Conservation (phyloP, 1,139 yeast species). For the Kurtzmaniella quercitrusa region DNA sequence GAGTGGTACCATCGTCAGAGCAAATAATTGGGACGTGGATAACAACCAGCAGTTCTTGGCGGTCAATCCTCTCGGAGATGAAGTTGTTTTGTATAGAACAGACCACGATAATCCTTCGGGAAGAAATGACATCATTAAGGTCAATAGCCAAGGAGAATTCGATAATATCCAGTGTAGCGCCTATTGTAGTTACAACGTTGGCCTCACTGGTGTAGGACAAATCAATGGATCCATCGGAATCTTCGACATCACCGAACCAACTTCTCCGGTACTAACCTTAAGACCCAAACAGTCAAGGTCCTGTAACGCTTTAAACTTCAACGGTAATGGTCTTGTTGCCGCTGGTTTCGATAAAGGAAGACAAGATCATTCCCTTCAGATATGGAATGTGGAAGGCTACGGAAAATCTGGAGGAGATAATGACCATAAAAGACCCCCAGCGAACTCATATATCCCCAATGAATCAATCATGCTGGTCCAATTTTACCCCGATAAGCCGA, state of each 20-base stretch:
- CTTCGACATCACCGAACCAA: conserved; percentile 48
- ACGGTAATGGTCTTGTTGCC: conserved; percentile 60
- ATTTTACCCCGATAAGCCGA: conserved; percentile 60
- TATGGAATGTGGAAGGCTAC: conserved; percentile 76
- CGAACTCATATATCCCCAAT: conserved; percentile 60
- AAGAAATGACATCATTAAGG: conserved; percentile 39
- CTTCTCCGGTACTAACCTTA: conserved; percentile 41
- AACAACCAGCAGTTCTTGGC: conserved; percentile 57
- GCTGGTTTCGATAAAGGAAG: conserved; percentile 79
- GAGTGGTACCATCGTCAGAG: conserved; percentile 55
- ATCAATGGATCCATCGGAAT: conserved; percentile 64
- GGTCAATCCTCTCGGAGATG: conserved; percentile 67
- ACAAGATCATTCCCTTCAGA: conserved; percentile 70
- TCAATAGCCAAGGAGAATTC: conserved; percentile 58
- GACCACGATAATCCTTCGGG: conserved; percentile 35
- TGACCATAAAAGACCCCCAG: conserved; percentile 50
- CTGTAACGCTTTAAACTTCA: conserved; percentile 72
- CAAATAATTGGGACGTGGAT: conserved; percentile 56
- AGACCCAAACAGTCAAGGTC: conserved; percentile 69
- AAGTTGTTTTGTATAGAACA: conserved; percentile 57
- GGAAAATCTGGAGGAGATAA: conserved; percentile 35
- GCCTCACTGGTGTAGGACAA: conserved; percentile 71
- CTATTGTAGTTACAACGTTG: conserved; percentile 53
- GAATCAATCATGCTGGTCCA: conserved; percentile 69
- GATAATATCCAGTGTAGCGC: conserved; percentile 70